phyloP scores from a whole-genome alignment of 768 basidiomycete genomes.

The Rhizopogon vesiculosus region DNA sequence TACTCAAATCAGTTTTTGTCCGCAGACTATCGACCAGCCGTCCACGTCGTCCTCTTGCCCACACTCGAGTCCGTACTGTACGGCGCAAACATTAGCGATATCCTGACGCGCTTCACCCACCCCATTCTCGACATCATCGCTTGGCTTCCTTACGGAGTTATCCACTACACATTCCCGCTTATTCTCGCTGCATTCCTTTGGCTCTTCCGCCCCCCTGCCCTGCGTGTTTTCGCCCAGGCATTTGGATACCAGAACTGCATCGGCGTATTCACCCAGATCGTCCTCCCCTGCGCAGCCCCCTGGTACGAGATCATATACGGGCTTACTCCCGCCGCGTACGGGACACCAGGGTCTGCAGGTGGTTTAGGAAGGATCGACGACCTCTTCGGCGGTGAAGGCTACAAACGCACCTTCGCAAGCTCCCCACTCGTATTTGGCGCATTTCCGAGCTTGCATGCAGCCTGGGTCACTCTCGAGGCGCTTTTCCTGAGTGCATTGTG shows the following conservation, averaged over 20 bases:
- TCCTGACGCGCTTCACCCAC: slow-evolving; percentile 92
- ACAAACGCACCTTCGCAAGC: slow-evolving; percentile 76
- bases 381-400: slow-evolving; percentile 71
- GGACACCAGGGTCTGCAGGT: slow-evolving; percentile 88
- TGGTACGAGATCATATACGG: slow-evolving; percentile 99
- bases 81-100: slow-evolving; percentile 96
- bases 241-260: slow-evolving; percentile 93
- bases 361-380: slow-evolving; percentile 91
- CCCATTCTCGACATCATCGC: slow-evolving; percentile 89
- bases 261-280: slow-evolving; percentile 84
- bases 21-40: slow-evolving; percentile 63
- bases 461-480: slow-evolving; percentile 85
- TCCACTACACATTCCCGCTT: slow-evolving; percentile 86
- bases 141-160: slow-evolving; percentile 96
- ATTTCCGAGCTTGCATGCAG: slow-evolving; percentile 92
- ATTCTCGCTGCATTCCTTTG: slow-evolving; percentile 82
- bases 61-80: slow-evolving; percentile 94
- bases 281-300: slow-evolving; percentile 90
- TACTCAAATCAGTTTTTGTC: slow-evolving; percentile 89
- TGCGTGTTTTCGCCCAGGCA: slow-evolving; percentile 79
- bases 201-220: slow-evolving; percentile 80
- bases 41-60: slow-evolving; percentile 90
- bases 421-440: slow-evolving; percentile 96
- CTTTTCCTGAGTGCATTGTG: slow-evolving; percentile 96
- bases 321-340: slow-evolving; percentile 90